Base-by-base conservation (phyloP, 331 rosid genomes). In the Acacia concinna region DNA sequence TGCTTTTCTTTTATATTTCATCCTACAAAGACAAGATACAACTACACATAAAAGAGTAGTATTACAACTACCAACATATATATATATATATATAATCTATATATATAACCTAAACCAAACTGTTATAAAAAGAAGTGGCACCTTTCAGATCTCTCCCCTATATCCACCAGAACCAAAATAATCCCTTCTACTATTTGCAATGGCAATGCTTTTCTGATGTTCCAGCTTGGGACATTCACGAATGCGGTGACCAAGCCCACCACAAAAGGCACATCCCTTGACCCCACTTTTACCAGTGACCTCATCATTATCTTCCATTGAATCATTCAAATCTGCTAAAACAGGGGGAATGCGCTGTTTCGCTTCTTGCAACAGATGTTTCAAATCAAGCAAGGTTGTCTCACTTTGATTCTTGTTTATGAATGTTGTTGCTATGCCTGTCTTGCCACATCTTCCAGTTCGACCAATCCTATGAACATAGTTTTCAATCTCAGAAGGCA, bases 401-500 rank as follows among this genome's bases (percentile, higher is more conserved):
- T 92, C 97, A 40, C 86, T 91, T 79, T 94, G 98, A 76, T 92
- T 94, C 89, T 92, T 94, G 88, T 92, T 94, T 47, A 94, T 91
- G 62, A 94, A 94, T 14, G 97, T 92, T 21, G 97, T 94, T 3
- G 97, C 95, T 71, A 94, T 94, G 60, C 98, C 98, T 1, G 97
- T 92, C 86, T 89, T 92, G 70, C 97, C 97, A 74, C 98, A 92
- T 76, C 97, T 85, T 71, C 98, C 97, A 0, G 98, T 94, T 12
- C 97, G 87, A 77, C 98, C 98, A 72, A 94, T 94, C 86, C 98
- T 86, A 85, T 94, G 97, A 77, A 94, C 98, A 27, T 92, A 94
- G 88, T 94, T 94, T 77, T 94, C 97, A 6, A 94, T 94, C 81
- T 94, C 97, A n/a, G 92, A 95, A 2, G 98, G 97, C 98, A 94